These are phyloP conservation scores for Sarcodon sp. DNA, from an alignment of 768 basidiomycete species.

Conservation along the genomic window DNA sequence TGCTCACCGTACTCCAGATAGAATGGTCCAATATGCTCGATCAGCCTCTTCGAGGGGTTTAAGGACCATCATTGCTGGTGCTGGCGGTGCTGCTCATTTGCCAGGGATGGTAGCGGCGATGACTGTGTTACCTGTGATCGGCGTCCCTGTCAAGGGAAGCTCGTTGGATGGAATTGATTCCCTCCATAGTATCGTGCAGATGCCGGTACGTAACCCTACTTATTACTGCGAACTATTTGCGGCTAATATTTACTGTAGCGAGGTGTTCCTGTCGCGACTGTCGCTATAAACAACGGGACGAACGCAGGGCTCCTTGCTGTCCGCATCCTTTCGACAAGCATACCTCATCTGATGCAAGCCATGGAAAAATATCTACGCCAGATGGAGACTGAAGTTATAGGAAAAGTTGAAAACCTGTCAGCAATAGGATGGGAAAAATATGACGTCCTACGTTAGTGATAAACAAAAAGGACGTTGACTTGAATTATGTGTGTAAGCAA, in stretches of 20 bases:
- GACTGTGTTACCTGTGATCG: slow-evolving; percentile 86
- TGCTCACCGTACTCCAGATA: slow-evolving; percentile 87
- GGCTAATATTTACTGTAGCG: slow-evolving; percentile 34
- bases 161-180: slow-evolving; percentile 92
- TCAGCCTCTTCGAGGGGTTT: slow-evolving; percentile 56
- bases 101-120: slow-evolving; percentile 98
- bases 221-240: not conserved
- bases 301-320: slow-evolving; percentile 91
- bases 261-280: slow-evolving; percentile 94
- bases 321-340: slow-evolving; percentile 72
- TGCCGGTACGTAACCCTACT: slow-evolving; percentile 62
- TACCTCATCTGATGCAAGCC: slow-evolving; percentile 45
- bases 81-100: slow-evolving; percentile 96
- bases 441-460: slow-evolving; percentile 8
- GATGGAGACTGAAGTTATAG: slow-evolving; percentile 65
- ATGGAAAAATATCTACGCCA: slow-evolving; percentile 66
- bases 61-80: slow-evolving; percentile 81
- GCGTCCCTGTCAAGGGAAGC: slow-evolving; percentile 95
- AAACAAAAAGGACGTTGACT: no score
- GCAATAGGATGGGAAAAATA: slow-evolving; percentile 84
- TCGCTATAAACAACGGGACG: slow-evolving; percentile 90
- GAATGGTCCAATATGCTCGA: slow-evolving; percentile 73
- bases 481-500: no score
- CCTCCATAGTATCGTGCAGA: slow-evolving; percentile 96
- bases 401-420: slow-evolving; percentile 65